These are phyloP conservation scores for Xerocomellus intermedius DNA, from an alignment of 768 basidiomycete species.

Conservation along the genomic window DNA sequence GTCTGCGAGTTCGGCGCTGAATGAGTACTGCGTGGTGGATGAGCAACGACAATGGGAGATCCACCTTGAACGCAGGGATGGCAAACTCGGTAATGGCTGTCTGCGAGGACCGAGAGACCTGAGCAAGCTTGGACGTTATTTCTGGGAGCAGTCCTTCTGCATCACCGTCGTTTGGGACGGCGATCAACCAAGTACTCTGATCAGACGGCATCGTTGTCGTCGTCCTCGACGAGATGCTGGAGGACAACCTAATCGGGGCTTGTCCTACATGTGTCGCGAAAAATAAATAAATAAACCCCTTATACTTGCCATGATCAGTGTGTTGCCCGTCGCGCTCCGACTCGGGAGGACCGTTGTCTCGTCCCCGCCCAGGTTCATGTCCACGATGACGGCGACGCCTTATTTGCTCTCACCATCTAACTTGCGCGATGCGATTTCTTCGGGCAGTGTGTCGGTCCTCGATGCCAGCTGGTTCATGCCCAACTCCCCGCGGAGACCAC, in stretches of 20 bases:
- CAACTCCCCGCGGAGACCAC: slow-evolving; percentile 66
- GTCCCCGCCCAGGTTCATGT: slow-evolving; percentile 33
- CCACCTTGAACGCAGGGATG: slow-evolving; percentile 90
- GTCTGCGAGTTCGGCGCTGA: slow-evolving; percentile 50
- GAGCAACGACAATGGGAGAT: slow-evolving; percentile 10
- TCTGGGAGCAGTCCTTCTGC: slow-evolving; percentile 72
- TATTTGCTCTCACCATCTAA: slow-evolving; percentile 53
- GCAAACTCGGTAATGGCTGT: slow-evolving; percentile 60
- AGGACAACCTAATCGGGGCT: slow-evolving; percentile 12
- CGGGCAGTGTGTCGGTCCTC: slow-evolving; percentile 41
- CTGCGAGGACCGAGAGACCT: slow-evolving; percentile 50
- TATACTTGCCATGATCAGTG: not conserved
- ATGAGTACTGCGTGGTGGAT: slow-evolving; percentile 4
- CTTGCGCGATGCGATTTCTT: slow-evolving; percentile 39
- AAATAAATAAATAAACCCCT: slow-evolving; percentile 19
- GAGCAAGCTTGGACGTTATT: slow-evolving; percentile 56
- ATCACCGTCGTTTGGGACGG: slow-evolving; percentile 85
- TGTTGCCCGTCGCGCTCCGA: slow-evolving; percentile 4
- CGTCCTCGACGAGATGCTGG: slow-evolving; percentile 2
- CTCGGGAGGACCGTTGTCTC: slow-evolving; percentile 6
- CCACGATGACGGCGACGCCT: slow-evolving; percentile 39
- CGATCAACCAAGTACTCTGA: slow-evolving; percentile 91
- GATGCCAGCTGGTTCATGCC: slow-evolving; percentile 98
- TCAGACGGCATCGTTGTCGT: slow-evolving; percentile 82
- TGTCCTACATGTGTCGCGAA: not conserved